Percentiles rank a stretch among this genome's conserved stretches.
Conservation (phyloP, 2,329 filamentous ascomycete genomes). For the Cladosporium oxysporum region DNA sequence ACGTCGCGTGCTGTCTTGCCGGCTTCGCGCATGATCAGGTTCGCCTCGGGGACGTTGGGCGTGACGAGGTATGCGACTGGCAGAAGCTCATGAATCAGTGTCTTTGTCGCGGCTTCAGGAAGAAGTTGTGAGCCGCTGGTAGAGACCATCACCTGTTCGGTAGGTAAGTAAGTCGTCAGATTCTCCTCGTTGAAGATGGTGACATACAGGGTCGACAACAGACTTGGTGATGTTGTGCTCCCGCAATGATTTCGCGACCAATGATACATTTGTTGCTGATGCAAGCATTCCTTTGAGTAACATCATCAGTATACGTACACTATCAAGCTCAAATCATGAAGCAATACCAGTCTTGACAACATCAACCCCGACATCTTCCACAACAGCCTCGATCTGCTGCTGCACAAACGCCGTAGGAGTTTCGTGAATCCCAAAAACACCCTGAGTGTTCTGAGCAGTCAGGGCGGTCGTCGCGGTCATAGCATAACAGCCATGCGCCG, state of each 20-base stretch:
- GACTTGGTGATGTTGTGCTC: constrained; percentile 59
- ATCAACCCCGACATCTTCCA: constrained; percentile 83
- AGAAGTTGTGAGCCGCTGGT: constrained; percentile 75
- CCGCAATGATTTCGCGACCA: constrained; percentile 65
- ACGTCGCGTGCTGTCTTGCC: constrained; percentile 52
- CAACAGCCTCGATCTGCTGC: constrained; percentile 81
- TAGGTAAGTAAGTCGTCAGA: not conserved
- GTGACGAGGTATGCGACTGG: constrained; percentile 69
- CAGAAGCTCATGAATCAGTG: constrained; percentile 62
- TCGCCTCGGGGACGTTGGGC: constrained; percentile 76
- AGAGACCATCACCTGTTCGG: constrained; percentile 79
- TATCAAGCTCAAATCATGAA: not conserved
- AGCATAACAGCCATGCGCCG: constrained; percentile 89
- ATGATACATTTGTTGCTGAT: constrained; percentile 67
- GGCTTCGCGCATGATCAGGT: constrained; percentile 60
- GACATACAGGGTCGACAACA: constrained; percentile 73
- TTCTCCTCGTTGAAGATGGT: not conserved
- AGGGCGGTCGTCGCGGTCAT: constrained; percentile 94
- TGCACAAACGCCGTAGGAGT: constrained; percentile 76
- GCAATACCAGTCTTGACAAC: constrained; percentile 82
- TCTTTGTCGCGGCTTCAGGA: constrained; percentile 62
- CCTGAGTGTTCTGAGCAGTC: constrained; percentile 92
- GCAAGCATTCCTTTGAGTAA: constrained; percentile 73
- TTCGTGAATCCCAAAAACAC: constrained; percentile 78
- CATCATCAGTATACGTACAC: not conserved